These are phyloP conservation scores for Globisporangium megalacanthum DNA, from an alignment of 352 stramenopile species.

Conservation along the genomic window DNA sequence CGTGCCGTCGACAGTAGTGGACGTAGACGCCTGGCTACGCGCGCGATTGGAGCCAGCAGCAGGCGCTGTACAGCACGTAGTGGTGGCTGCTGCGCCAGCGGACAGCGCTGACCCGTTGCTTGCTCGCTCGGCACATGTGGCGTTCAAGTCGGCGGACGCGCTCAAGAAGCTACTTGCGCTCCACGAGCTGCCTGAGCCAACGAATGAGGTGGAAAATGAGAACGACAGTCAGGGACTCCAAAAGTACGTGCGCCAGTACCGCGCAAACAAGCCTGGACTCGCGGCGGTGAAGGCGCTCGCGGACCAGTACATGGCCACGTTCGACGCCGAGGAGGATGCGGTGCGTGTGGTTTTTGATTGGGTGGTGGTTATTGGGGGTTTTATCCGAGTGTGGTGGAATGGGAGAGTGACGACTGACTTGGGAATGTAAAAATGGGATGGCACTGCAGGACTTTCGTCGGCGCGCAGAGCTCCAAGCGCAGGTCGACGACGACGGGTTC, in stretches of 20 bases:
- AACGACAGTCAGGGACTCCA: neutral
- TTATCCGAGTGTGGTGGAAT: neutral
- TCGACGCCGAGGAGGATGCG: constrained; percentile 65
- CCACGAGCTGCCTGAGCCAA: constrained; percentile 26
- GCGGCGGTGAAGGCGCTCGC: constrained; percentile 57
- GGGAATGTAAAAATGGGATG: neutral
- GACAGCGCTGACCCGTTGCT: constrained; percentile 17
- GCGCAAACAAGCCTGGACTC: constrained; percentile 56
- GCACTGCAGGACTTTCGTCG: constrained; percentile 30
- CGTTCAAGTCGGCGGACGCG: constrained; percentile 68
- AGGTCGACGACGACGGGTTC: constrained; percentile 81
- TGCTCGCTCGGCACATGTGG: constrained; percentile 51
- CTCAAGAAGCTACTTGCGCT: constrained; percentile 48
- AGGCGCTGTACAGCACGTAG: constrained; percentile 61
- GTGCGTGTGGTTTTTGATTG: constrained; percentile 12
- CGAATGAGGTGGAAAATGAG: neutral
- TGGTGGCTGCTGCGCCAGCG: constrained; percentile 2
- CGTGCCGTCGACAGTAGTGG: constrained; percentile 33
- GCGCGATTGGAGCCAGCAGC: constrained; percentile 33
- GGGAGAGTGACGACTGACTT: neutral
- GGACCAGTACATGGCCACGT: constrained; percentile 72
- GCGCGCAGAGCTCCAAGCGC: constrained; percentile 71
- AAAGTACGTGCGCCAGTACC: constrained; percentile 62
- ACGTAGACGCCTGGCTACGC: constrained; percentile 43
- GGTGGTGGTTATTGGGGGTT: constrained; percentile 6